Conservation (phyloP, 306 rosid species). For the Fragaria ananassa region DNA sequence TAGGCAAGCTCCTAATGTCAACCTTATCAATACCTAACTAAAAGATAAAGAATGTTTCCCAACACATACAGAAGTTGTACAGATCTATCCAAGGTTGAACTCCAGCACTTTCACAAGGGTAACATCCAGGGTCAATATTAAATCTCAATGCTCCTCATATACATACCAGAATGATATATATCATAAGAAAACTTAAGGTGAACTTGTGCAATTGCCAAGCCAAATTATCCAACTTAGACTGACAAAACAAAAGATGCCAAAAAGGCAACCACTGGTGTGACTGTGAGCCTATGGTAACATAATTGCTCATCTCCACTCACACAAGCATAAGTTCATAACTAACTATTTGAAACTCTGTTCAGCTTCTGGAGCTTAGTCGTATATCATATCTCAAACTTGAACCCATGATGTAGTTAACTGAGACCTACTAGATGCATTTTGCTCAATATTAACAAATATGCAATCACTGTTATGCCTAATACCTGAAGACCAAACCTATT, state of each 20-base stretch:
- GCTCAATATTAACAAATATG: not conserved
- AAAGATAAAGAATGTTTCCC: not conserved
- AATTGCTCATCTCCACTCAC: not conserved
- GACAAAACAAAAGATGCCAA: not conserved
- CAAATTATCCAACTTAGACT: not conserved
- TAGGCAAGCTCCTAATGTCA: not conserved
- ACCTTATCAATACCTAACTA: not conserved
- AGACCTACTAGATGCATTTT: not conserved
- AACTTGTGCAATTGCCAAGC: not conserved
- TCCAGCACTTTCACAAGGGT: not conserved
- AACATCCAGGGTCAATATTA: not conserved
- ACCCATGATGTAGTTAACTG: not conserved
- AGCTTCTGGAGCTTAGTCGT: not conserved
- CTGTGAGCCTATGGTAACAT: not conserved
- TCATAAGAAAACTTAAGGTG: not conserved
- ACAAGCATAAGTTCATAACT: not conserved
- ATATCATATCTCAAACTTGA: not conserved
- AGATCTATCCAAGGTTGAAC: not conserved
- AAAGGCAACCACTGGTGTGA: not conserved
- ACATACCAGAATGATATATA: not conserved
- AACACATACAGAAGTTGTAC: not conserved
- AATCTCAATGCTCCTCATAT: not conserved
- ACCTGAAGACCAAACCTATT: not conserved
- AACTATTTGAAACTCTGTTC: not conserved
- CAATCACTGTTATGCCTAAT: not conserved